Evolutionary conservation across 495 filamentous ascomycete genomes (phyloP).

Genomic region (Tricharina praecox): DNA sequence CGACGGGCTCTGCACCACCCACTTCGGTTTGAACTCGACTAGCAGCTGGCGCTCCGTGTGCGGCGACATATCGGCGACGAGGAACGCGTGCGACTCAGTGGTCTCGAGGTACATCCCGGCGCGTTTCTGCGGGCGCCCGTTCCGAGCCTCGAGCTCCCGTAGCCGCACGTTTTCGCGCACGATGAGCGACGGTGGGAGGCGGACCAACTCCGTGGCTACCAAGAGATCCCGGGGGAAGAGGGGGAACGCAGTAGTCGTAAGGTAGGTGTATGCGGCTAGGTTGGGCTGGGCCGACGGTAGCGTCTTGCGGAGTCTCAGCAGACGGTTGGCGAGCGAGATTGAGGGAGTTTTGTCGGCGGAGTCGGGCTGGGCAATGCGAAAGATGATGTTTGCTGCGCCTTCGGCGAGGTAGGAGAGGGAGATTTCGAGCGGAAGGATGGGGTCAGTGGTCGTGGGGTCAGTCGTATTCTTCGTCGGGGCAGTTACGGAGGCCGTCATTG

Average conservation of each 20-base stretch:
- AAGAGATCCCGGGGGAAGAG: constrained; percentile 19
- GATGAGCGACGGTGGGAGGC: constrained; percentile 13
- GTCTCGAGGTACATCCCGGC: constrained; percentile 19
- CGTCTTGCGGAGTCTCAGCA: constrained; percentile 24
- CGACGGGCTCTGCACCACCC: constrained; percentile 67
- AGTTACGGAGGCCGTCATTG: too few species aligned
- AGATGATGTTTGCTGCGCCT: constrained; percentile 27
- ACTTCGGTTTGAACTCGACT: constrained; percentile 88
- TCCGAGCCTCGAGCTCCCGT: constrained; percentile 3
- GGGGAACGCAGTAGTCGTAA: constrained; percentile 19
- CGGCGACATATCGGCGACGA: constrained; percentile 68
- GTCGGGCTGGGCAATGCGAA: constrained; percentile 12
- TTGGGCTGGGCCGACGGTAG: constrained; percentile 25
- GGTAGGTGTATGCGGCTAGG: constrained; percentile 15
- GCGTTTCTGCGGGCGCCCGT: constrained; percentile 12
- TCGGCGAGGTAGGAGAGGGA: constrained; percentile 22
- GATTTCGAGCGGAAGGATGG: constrained; percentile 11
- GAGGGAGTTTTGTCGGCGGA: background rate
- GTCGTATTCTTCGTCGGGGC: too few species aligned
- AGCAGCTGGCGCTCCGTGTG: constrained; percentile 29
- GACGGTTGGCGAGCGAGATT: constrained; percentile 7
- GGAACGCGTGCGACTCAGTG: constrained; percentile 43
- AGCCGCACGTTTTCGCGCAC: constrained; percentile 12
- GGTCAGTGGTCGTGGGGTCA: background rate
- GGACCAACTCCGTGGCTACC: constrained; percentile 15